Base-by-base conservation (phyloP, 2,329 filamentous ascomycete genomes). In the Ophiostoma sp. region DNA sequence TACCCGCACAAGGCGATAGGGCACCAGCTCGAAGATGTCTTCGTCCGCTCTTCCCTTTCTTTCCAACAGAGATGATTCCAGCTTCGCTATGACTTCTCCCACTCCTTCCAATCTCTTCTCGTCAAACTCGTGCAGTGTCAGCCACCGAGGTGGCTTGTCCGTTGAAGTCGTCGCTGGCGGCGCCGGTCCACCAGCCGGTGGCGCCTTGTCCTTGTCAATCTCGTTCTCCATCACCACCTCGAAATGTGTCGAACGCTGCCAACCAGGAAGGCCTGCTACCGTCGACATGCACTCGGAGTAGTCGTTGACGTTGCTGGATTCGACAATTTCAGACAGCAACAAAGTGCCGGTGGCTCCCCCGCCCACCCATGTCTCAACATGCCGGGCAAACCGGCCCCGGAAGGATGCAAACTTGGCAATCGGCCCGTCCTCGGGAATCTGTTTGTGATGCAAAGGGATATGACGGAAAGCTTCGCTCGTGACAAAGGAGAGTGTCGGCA, bases 191-290 rank as follows among this genome's bases (percentile, higher is more conserved):
- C 55, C 55, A 3, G 42, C 25, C 36, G 15, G n/a, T 19, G 33
- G n/a, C 33, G 48, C 33, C 55, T 36, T 55, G n/a, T 73, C 28
- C 17, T 68, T 22, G n/a, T 72, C 59, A 52, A 73, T 70, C 33
- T 63, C 33, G 31, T 74, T 75, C 1, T 52, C 39, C 25, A 72
- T 31, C 3, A 66, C 57, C 3, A 66, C 45, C 45, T 75, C 74
- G 48, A 77, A 77, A 22, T 74, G 75, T 50, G 72, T 75, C 12
- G 75, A 75, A 22, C 75, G 63, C 64, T 68, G 50, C 76, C 76
- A 77, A 11, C 76, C 76, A 1, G 50, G n/a, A 2, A 75, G 45
- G 8, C 42, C 73, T 4, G 61, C 22, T 12, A 66, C 36, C 19
- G 2, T n/a, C 5, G 61, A 39, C 36, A 66, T 66, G 33, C 45